Conservation (phyloP, 768 basidiomycete species). For the Mycena metata region DNA sequence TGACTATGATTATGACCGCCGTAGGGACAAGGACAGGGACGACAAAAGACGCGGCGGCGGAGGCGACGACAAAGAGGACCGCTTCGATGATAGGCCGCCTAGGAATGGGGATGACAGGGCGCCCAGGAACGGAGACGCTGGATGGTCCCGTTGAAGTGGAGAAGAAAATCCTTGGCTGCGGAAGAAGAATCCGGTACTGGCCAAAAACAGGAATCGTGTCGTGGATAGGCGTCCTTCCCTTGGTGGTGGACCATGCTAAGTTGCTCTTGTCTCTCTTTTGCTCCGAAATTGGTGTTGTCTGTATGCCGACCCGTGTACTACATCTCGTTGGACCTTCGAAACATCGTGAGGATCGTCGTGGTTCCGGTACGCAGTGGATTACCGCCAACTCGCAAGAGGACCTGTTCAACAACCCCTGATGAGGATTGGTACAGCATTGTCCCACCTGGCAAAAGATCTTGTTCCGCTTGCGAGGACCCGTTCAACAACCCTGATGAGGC, state of each 20-base stretch:
- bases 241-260: constrained; percentile 46
- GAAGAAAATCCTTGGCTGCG: constrained; percentile 47
- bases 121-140: constrained; percentile 80
- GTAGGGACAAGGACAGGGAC: constrained; percentile 88
- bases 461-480: constrained; percentile 9
- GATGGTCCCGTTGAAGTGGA: constrained; percentile 74
- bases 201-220: constrained; percentile 54
- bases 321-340: constrained; percentile 61
- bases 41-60: constrained; percentile 69
- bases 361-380: constrained; percentile 37
- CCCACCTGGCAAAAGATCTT: too few species aligned
- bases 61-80: constrained; percentile 83
- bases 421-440: too few species aligned
- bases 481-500: constrained; percentile 40
- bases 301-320: constrained; percentile 69
- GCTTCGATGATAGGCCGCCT: constrained; percentile 80
- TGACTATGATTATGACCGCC: constrained; percentile 91
- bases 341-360: constrained; percentile 47
- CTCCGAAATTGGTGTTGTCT: constrained; percentile 62
- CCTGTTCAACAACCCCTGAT: too few species aligned
- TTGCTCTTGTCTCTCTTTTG: constrained; percentile 57
- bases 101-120: constrained; percentile 76
- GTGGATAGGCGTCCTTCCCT: constrained; percentile 40
- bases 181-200: constrained; percentile 48
- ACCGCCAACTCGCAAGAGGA: too few species aligned